Conservation (phyloP, 306 rosid genomes). For the Rosa lucieae region DNA sequence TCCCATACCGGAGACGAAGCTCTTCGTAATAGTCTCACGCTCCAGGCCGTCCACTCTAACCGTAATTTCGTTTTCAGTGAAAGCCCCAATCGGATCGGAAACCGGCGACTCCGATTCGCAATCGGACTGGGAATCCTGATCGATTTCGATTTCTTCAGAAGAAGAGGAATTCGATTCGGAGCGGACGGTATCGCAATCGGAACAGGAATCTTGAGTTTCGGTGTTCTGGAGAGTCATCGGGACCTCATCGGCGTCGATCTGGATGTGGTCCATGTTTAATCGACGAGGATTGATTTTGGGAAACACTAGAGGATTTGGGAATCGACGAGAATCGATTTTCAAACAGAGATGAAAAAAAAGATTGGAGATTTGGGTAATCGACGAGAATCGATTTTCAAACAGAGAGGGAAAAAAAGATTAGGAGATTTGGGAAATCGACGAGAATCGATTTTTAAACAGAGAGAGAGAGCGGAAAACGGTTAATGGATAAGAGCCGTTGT, state of each 20-base stretch:
- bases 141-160: too few relatives aligned
- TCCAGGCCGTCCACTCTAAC: not conserved
- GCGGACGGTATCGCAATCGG: not conserved
- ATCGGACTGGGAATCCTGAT: not conserved
- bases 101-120: not conserved
- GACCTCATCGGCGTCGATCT: not conserved
- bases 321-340: too few relatives aligned
- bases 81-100: not conserved
- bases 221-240: not conserved
- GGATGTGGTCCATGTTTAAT: not conserved
- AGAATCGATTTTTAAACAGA: too few relatives aligned
- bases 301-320: not conserved
- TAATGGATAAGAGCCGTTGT: not conserved
- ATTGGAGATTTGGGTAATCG: not conserved
- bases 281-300: not conserved
- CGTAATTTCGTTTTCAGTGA: not conserved
- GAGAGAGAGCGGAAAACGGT: not conserved
- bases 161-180: not conserved
- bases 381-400: too few relatives aligned
- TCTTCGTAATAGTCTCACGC: not conserved
- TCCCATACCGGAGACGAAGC: conserved; percentile 24
- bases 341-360: too few relatives aligned
- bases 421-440: not conserved
- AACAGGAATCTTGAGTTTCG: not conserved
- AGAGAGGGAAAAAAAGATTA: too few relatives aligned